Conservation (phyloP, 1,284 basidiomycete species). For the Pseudozyma hubeiensis region DNA sequence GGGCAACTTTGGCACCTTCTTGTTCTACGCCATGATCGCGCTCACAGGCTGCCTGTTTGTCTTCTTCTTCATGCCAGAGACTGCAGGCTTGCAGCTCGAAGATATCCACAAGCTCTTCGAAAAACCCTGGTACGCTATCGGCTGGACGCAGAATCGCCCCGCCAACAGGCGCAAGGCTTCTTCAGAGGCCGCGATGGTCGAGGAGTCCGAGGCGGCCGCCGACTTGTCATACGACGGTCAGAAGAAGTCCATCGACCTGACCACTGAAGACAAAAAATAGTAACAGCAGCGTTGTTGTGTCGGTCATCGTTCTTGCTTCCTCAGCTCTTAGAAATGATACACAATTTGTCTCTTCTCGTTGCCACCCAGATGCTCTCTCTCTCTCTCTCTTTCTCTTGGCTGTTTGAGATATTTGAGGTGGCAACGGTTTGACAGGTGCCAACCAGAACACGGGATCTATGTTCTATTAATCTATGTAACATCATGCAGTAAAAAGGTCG, state of each 20-base stretch:
- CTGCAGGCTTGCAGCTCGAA: conserved; percentile 47
- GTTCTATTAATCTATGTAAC: no score
- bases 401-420: no score
- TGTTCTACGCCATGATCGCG: conserved; percentile 50
- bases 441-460: no score
- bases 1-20: conserved; percentile 48
- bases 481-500: no score
- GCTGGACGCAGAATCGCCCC: conserved; percentile 41
- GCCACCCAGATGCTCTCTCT: no score
- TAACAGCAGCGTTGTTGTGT: background rate
- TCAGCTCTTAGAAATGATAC: background rate
- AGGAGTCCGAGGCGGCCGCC: conserved; percentile 24
- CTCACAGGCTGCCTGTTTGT: conserved; percentile 42
- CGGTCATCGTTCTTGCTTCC: no score
- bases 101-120: conserved; percentile 53
- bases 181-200: conserved; percentile 8
- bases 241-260: conserved; percentile 32
- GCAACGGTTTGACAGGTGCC: no score
- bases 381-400: no score
- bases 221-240: conserved; percentile 22
- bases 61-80: conserved; percentile 56
- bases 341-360: no score
- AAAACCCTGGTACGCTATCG: conserved; percentile 52
- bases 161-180: conserved; percentile 14
- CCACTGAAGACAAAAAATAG: conserved; percentile 34